phyloP scores from a whole-genome alignment of 495 filamentous ascomycete species.

The Penicillium fimorum region DNA sequence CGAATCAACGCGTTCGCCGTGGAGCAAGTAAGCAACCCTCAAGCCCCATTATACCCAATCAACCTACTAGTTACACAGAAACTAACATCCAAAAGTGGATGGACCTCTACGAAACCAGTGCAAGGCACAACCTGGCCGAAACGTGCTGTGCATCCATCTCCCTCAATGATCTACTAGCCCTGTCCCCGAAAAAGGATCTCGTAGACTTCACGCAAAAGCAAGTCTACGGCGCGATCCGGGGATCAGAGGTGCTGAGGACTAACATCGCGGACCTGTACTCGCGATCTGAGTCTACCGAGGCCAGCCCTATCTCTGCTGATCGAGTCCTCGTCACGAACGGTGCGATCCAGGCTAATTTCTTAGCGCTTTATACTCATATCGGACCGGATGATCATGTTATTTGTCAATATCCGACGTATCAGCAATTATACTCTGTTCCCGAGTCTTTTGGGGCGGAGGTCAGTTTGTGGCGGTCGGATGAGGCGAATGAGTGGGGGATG shows the following conservation, averaged over 20 bases:
- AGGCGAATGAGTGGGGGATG: slow-evolving; percentile 61
- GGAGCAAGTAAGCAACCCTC: slow-evolving; percentile 56
- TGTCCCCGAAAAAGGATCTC: slow-evolving; percentile 47
- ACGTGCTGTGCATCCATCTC: slow-evolving; percentile 83
- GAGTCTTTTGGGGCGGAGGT: slow-evolving; percentile 77
- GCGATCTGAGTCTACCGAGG: slow-evolving; percentile 31
- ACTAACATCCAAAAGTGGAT: slow-evolving; percentile 67
- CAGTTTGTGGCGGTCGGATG: slow-evolving; percentile 69
- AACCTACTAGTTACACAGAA: background rate
- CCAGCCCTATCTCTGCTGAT: slow-evolving; percentile 46
- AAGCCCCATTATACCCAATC: background rate
- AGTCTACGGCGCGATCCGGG: slow-evolving; percentile 69
- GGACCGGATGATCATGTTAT: slow-evolving; percentile 82
- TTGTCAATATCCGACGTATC: slow-evolving; percentile 86
- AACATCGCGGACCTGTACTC: slow-evolving; percentile 67
- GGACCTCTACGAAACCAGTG: slow-evolving; percentile 74
- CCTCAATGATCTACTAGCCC: slow-evolving; percentile 59
- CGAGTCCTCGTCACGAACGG: slow-evolving; percentile 76
- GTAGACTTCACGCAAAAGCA: slow-evolving; percentile 51
- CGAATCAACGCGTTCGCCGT: slow-evolving; percentile 72
- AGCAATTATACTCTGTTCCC: slow-evolving; percentile 78
- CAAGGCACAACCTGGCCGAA: slow-evolving; percentile 79
- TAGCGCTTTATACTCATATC: slow-evolving; percentile 70
- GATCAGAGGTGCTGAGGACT: slow-evolving; percentile 58
- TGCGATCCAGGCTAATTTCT: slow-evolving; percentile 80